phyloP scores from a whole-genome alignment of 2,329 filamentous ascomycete species.

The Xylaria polymorpha region DNA sequence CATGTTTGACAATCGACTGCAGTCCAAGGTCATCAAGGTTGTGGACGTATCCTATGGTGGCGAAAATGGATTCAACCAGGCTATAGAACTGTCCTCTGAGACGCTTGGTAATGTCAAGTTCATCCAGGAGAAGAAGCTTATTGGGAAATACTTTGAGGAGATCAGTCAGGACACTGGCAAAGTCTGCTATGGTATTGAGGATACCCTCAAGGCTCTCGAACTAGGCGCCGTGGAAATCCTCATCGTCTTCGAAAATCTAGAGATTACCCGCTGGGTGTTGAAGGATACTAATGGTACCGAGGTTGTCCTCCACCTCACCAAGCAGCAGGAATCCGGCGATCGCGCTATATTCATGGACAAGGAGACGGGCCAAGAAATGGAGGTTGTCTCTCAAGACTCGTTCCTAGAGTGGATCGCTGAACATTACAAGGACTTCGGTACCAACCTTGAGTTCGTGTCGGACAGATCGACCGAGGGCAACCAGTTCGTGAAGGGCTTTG shows the following conservation, averaged over 20 bases:
- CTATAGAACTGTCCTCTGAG: slow-evolving; percentile 93
- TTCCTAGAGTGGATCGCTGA: slow-evolving; percentile 99
- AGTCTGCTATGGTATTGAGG: slow-evolving; percentile 97
- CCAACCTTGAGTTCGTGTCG: slow-evolving; percentile 94
- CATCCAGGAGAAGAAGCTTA: slow-evolving; percentile 99
- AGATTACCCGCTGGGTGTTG: slow-evolving; percentile 90
- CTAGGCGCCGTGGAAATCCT: slow-evolving; percentile 93
- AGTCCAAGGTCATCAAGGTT: slow-evolving; percentile 97
- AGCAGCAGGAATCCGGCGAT: slow-evolving; percentile 79
- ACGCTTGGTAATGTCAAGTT: slow-evolving; percentile 99
- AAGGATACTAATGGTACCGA: slow-evolving; percentile 81
- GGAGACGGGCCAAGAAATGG: slow-evolving; percentile 97
- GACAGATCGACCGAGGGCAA: slow-evolving; percentile 98
- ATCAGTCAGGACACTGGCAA: slow-evolving; percentile 98
- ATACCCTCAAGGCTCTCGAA: slow-evolving; percentile 96
- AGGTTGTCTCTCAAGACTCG: slow-evolving; percentile 84
- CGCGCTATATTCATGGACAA: slow-evolving; percentile 94
- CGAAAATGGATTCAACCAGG: slow-evolving; percentile 99
- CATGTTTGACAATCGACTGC: slow-evolving; percentile 92
- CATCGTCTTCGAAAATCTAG: slow-evolving; percentile 97
- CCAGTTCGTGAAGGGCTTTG: slow-evolving; percentile 99
- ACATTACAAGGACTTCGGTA: slow-evolving; percentile 98
- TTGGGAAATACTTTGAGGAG: slow-evolving; percentile 98
- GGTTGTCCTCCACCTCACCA: slow-evolving; percentile 86
- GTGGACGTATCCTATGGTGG: slow-evolving; percentile 99